Percentiles rank a stretch among this genome's conserved stretches.
These are phyloP conservation scores for Penicillium sp. DNA, from an alignment of 2,329 filamentous ascomycete species.

Conservation along the genomic window DNA sequence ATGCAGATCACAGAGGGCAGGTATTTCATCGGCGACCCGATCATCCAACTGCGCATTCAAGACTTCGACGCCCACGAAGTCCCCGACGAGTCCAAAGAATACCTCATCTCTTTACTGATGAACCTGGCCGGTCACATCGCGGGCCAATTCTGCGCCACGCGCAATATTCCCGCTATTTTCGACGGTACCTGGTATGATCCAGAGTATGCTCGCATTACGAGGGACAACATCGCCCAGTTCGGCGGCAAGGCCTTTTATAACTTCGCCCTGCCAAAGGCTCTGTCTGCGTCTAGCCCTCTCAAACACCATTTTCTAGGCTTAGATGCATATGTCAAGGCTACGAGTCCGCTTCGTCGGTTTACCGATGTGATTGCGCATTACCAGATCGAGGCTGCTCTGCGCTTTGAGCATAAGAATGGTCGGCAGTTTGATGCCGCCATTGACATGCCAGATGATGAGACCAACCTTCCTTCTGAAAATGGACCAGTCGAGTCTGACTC, in stretches of 20 bases:
- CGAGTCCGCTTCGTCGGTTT: constrained; percentile 58
- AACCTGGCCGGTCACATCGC: constrained; percentile 47
- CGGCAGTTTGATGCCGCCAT: constrained; percentile 36
- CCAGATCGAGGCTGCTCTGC: constrained; percentile 60
- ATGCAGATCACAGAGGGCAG: constrained; percentile 29
- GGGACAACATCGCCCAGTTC: constrained; percentile 41
- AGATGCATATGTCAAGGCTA: constrained; percentile 54
- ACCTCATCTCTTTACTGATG: constrained; percentile 51
- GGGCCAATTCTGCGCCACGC: constrained; percentile 34
- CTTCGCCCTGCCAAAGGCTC: constrained; percentile 34
- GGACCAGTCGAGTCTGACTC: background rate
- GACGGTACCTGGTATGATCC: constrained; percentile 38
- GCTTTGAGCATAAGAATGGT: constrained; percentile 50
- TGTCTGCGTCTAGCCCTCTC: constrained; percentile 46
- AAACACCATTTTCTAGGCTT: constrained; percentile 51
- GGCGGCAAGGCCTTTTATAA: constrained; percentile 39
- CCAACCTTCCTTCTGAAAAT: background rate
- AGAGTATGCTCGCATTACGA: constrained; percentile 39
- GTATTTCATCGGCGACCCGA: constrained; percentile 41
- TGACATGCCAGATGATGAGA: constrained; percentile 13
- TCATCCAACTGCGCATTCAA: constrained; percentile 34
- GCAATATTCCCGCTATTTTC: constrained; percentile 36
- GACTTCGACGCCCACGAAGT: constrained; percentile 36
- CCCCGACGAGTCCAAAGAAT: constrained; percentile 35
- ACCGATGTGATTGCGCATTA: constrained; percentile 59